Conservation (phyloP, 1,284 basidiomycete genomes). For the Moesziomyces sp. region DNA sequence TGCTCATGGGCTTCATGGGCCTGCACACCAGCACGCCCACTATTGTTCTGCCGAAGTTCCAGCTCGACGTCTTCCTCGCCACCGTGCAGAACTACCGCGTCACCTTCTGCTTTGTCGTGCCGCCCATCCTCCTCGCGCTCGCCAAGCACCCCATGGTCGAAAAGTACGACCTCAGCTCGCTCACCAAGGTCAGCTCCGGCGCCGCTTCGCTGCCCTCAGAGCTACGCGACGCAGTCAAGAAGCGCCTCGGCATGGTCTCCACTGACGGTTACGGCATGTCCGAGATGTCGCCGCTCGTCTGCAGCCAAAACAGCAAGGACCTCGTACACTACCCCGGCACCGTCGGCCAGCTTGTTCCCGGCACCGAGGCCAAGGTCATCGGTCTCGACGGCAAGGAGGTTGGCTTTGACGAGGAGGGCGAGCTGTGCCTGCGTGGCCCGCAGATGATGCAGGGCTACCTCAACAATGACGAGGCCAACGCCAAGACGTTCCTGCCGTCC, state of each 20-base stretch:
- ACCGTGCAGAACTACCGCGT: conserved; percentile 52
- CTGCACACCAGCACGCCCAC: conserved; percentile 63
- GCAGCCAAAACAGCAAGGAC: conserved; percentile 57
- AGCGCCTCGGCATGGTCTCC: conserved; percentile 52
- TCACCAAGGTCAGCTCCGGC: conserved; percentile 60
- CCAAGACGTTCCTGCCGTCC: conserved; percentile 43
- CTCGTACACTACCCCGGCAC: conserved; percentile 45
- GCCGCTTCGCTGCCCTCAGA: conserved; percentile 58
- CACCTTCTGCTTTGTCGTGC: conserved; percentile 66
- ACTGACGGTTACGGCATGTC: conserved; percentile 67
- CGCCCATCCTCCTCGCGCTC: conserved; percentile 63
- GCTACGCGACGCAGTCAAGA: conserved; percentile 49
- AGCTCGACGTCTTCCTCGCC: conserved; percentile 58
- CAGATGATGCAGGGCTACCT: conserved; percentile 67
- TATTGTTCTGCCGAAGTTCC: conserved; percentile 56
- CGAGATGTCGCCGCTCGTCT: conserved; percentile 65
- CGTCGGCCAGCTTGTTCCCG: conserved; percentile 59
- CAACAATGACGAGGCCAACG: conserved; percentile 61
- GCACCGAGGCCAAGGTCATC: conserved; percentile 59
- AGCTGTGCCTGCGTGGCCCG: conserved; percentile 61
- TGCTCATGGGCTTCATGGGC: conserved; percentile 59
- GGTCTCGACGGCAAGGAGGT: conserved; percentile 49
- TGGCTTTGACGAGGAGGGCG: conserved; percentile 55
- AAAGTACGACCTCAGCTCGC: conserved; percentile 57
- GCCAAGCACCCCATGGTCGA: conserved; percentile 57